phyloP scores from a whole-genome alignment of 2,329 filamentous ascomycete genomes.

The Aquanectria penicillioides region DNA sequence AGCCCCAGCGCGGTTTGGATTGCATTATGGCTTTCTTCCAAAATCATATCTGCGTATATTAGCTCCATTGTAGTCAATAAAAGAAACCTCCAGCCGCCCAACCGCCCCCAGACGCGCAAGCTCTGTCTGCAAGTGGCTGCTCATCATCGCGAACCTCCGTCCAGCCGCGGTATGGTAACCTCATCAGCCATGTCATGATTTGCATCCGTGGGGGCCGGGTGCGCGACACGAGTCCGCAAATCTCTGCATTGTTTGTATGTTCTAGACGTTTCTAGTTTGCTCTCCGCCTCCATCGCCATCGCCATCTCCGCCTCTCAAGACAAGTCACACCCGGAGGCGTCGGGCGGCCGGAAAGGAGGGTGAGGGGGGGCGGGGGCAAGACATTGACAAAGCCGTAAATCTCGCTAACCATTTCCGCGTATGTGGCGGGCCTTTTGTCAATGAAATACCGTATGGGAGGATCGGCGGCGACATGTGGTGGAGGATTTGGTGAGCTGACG shows the following conservation, averaged over 20 bases:
- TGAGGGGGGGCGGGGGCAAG: neutral
- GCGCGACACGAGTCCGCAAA: too few relatives aligned
- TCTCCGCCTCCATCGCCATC: too few relatives aligned
- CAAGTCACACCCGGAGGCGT: too few relatives aligned
- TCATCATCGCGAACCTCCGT: too few relatives aligned
- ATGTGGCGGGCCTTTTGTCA: neutral
- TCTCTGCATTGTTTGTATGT: neutral
- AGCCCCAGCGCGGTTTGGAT: too few relatives aligned
- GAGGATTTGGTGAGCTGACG: slow-evolving; percentile 10
- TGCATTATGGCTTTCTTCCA: too few relatives aligned
- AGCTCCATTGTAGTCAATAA: too few relatives aligned
- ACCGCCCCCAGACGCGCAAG: too few relatives aligned
- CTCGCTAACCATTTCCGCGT: neutral
- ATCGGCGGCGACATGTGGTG: neutral
- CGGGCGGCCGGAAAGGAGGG: neutral
- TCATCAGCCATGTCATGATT: neutral
- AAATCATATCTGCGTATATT: too few relatives aligned
- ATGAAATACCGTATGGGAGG: neutral
- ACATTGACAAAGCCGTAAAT: neutral
- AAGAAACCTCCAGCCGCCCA: too few relatives aligned
- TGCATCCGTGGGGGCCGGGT: neutral
- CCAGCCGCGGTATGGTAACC: too few relatives aligned
- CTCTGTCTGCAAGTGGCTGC: too few relatives aligned
- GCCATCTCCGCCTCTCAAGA: neutral
- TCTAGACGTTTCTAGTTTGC: neutral